Base-by-base conservation (phyloP, 129 eudicot genomes). In the Gnaphalium uliginosum region DNA sequence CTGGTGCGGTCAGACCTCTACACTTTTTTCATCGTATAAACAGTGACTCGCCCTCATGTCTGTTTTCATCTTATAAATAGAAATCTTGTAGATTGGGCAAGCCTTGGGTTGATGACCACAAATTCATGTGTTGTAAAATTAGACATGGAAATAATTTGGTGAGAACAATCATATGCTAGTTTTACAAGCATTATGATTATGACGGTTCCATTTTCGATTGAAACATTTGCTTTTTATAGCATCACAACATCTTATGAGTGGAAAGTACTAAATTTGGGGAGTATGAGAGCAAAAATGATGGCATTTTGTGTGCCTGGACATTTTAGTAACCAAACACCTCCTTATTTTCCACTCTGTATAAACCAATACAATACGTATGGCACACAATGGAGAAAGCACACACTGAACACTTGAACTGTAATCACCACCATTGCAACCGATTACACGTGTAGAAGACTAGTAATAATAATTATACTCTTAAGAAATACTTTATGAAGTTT, bases 1-100 rank as follows among this genome's bases (percentile, higher is more conserved):
- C 79, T 91, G 97, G 97, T 51, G 48, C 9, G 62, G 59, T 18
- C 62, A 53, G 71, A 19, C 23, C 22, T 18, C 24, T 63, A 5
- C 5, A 15, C 39, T 26, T 11, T n/a, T 25, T 62, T 56, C 24
- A 19, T 21, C 8, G 13, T 62, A 25, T 62, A 27, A 15, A 63
- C 4, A 18, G 68, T 62, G 67, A 39, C 48, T 39, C 15, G 4
- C 15, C 48, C 48, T 39, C 48, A 39, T 10, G 15, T 2, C 48
- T 0, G 3, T 39, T 39, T 39, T 39, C 13, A 39, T 39, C 3
- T 39, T 39, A 39, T 39, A 39, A 10, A 39, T 39, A 39, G 48
- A 39, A 10, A 39, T 39, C 48, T 39, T 39, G 15, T 39, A 9
- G 48, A 39, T 39, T 39, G 13, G 46, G 48, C 48, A 10, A 39